phyloP scores from a whole-genome alignment of 169 alveolate species.

The Eimeria acervulina region DNA sequence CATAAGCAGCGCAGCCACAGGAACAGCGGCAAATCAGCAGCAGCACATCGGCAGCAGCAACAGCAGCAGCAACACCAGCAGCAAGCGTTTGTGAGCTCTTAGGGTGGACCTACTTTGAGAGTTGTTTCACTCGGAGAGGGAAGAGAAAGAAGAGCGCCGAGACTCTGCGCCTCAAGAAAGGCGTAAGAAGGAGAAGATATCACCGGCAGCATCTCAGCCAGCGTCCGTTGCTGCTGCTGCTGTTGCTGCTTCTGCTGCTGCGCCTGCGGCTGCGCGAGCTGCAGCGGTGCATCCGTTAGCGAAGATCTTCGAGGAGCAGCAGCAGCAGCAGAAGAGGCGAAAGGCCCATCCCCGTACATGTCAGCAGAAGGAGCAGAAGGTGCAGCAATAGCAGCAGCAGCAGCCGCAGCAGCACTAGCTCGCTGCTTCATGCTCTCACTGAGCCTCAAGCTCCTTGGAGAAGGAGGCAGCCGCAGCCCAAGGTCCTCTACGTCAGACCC shows the following conservation, averaged over 20 bases:
- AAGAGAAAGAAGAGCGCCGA: slow-evolving; percentile 28
- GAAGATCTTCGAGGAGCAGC: neutral
- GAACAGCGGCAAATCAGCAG: too few species aligned
- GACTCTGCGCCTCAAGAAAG: slow-evolving; percentile 37
- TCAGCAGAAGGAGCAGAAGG: neutral
- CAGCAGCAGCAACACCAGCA: too few species aligned
- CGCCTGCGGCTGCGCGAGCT: neutral
- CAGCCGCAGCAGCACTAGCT: neutral
- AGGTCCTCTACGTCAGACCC: neutral
- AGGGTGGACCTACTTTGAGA: neutral
- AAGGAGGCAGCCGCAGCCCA: slow-evolving; percentile 30
- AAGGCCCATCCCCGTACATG: neutral
- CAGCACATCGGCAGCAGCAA: too few species aligned
- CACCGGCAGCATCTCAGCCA: slow-evolving; percentile 21
- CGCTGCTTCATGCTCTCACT: neutral
- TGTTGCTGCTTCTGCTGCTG: too few species aligned
- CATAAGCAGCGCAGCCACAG: neutral
- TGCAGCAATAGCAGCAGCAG: neutral
- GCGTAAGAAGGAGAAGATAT: slow-evolving; percentile 49
- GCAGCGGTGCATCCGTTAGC: neutral
- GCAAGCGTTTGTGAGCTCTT: neutral
- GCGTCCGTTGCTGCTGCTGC: too few species aligned
- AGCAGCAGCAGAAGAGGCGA: neutral
- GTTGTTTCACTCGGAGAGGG: slow-evolving; percentile 53
- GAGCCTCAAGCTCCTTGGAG: slow-evolving; percentile 14